phyloP scores from a whole-genome alignment of 2,329 filamentous ascomycete genomes.

The Coniochaeta sp. region DNA sequence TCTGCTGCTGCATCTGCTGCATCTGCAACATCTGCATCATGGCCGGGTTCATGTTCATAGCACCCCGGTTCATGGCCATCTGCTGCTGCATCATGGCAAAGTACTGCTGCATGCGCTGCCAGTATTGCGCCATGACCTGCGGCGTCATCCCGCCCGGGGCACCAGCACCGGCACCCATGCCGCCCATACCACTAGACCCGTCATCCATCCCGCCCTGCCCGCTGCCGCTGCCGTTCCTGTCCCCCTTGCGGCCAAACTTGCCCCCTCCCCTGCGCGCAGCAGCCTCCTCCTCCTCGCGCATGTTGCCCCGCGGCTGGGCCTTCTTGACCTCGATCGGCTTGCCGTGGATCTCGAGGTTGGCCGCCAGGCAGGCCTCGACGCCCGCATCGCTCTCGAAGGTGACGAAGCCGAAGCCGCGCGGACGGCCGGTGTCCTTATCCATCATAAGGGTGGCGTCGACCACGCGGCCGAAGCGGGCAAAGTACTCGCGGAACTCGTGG shows the following conservation, averaged over 20 bases:
- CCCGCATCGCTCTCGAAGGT: conserved; percentile 95
- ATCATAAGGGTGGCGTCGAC: conserved; percentile 99
- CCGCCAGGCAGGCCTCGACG: conserved; percentile 81
- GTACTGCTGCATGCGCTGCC: conserved; percentile 97
- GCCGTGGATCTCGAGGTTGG: conserved; percentile 83
- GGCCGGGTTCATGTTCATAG: conserved; percentile 59
- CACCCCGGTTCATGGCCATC: conserved; percentile 67
- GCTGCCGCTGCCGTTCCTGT: conserved; percentile 13
- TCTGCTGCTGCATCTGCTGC: conserved; percentile 50
- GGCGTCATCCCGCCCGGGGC: conserved; percentile 68
- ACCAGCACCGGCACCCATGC: conserved; percentile 19
- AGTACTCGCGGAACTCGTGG: conserved; percentile 92
- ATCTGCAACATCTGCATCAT: conserved; percentile 74
- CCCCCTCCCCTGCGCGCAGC: conserved; percentile 41
- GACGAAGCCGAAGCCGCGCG: conserved; percentile 93
- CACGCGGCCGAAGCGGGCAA: conserved; percentile 91
- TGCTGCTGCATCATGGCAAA: conserved; percentile 93
- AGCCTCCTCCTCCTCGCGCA: conserved; percentile 83
- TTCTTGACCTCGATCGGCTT: conserved; percentile 99
- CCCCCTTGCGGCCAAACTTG: conserved; percentile 41
- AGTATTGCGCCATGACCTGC: conserved; percentile 97
- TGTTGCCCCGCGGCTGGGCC: conserved; percentile 88
- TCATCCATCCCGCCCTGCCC: conserved; percentile 29
- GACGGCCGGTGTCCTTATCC: conserved; percentile 98
- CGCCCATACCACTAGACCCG: conserved; percentile 20